Conservation (phyloP, 352 stramenopile genomes). For the Phytophthora boehmeriae region DNA sequence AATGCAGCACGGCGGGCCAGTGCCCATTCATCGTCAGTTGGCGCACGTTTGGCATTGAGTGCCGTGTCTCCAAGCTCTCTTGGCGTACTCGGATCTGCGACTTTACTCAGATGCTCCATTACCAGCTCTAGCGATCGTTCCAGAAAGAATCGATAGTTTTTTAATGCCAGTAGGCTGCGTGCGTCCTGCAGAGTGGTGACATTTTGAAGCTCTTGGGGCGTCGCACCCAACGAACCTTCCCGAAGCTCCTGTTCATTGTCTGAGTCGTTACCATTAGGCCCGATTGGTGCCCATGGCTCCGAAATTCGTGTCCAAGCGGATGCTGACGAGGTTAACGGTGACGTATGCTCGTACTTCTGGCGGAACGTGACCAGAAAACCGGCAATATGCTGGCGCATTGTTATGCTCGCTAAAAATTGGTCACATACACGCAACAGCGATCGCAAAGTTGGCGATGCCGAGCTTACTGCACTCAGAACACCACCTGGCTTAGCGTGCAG, state of each 20-base stretch:
- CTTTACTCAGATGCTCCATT: conserved; percentile 45
- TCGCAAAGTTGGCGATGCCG: conserved; percentile 32
- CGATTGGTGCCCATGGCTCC: conserved; percentile 28
- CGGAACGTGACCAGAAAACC: conserved; percentile 58
- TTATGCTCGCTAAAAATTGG: conserved; percentile 44
- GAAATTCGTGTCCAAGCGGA: conserved; percentile 38
- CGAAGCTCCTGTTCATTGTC: conserved; percentile 38
- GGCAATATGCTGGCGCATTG: conserved; percentile 48
- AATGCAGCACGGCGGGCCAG: conserved; percentile 50
- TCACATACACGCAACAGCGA: conserved; percentile 52
- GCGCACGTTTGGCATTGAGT: conserved; percentile 20
- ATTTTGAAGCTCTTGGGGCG: conserved; percentile 35
- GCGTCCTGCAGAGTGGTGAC: conserved; percentile 53
- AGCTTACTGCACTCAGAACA: conserved; percentile 37
- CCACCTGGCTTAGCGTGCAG: conserved; percentile 46
- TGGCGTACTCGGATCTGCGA: conserved; percentile 23
- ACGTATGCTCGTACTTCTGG: conserved; percentile 47
- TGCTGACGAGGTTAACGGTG: conserved; percentile 7
- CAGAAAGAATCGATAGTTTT: conserved; percentile 79
- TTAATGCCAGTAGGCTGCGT: conserved; percentile 60
- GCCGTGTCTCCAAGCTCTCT: conserved; percentile 20
- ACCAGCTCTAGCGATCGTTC: conserved; percentile 62
- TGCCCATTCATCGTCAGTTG: conserved; percentile 59
- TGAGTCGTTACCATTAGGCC: conserved; percentile 16
- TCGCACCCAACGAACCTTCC: conserved; percentile 27